Conservation (phyloP, 2,329 filamentous ascomycete genomes). For the Phialocephala subalpina region DNA sequence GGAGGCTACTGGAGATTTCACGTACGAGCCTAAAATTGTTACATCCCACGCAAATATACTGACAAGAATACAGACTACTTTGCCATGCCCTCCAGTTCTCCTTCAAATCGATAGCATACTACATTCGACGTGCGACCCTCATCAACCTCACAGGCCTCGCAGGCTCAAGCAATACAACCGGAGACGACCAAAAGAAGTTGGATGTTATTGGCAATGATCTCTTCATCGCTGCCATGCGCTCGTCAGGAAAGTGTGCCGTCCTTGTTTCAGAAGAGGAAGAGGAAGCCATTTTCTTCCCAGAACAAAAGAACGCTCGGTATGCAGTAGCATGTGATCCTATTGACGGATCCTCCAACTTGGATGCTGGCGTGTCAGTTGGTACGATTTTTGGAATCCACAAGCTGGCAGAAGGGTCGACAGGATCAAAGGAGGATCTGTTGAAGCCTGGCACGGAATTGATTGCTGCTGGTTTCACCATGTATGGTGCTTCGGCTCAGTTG, state of each 20-base stretch:
- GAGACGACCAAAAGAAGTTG: slow-evolving; percentile 99
- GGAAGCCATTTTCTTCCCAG: slow-evolving; percentile 84
- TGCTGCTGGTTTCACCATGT: slow-evolving; percentile 99
- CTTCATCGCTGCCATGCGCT: slow-evolving; percentile 94
- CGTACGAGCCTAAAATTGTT: slow-evolving; percentile 63
- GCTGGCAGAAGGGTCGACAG: slow-evolving; percentile 77
- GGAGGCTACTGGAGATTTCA: slow-evolving; percentile 98
- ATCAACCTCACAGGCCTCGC: slow-evolving; percentile 96
- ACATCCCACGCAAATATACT: neutral
- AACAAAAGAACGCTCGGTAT: slow-evolving; percentile 80
- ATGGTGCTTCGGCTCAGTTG: slow-evolving; percentile 94
- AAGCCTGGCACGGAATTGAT: slow-evolving; percentile 90
- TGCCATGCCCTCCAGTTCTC: slow-evolving; percentile 99
- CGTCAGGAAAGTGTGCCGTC: slow-evolving; percentile 87
- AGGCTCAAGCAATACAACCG: slow-evolving; percentile 92
- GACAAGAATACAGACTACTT: slow-evolving; percentile 69
- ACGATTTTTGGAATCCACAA: slow-evolving; percentile 97
- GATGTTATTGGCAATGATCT: slow-evolving; percentile 99
- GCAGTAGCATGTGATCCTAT: slow-evolving; percentile 98
- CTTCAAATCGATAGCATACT: slow-evolving; percentile 99
- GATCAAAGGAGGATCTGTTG: slow-evolving; percentile 85
- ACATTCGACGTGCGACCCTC: slow-evolving; percentile 93
- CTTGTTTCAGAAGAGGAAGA: slow-evolving; percentile 99
- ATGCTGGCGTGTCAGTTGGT: slow-evolving; percentile 96
- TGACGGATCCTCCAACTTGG: slow-evolving; percentile 96